Evolutionary conservation across 306 rosid species (phyloP).

Genomic region (Glycyrrhiza uralensis): DNA sequence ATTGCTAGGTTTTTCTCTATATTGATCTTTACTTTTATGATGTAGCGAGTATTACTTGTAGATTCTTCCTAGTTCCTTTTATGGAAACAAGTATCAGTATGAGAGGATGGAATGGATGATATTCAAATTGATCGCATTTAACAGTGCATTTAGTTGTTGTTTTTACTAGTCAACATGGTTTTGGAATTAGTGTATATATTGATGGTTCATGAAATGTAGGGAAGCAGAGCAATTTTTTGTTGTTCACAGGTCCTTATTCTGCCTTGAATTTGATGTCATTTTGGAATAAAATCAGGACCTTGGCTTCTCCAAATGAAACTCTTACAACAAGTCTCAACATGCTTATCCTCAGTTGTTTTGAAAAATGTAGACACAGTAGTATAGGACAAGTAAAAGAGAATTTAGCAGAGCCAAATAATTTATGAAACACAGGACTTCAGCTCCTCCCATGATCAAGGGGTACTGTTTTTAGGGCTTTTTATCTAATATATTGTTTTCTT

Average conservation of each 20-base stretch:
- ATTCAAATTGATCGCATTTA: background rate
- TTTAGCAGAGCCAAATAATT: background rate
- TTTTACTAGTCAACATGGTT: background rate
- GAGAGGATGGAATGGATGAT: background rate
- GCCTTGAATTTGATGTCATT: background rate
- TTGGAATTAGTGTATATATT: background rate
- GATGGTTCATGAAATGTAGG: background rate
- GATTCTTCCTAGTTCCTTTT: background rate
- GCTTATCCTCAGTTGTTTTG: background rate
- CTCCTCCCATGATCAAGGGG: background rate
- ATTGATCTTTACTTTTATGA: constrained; percentile 20
- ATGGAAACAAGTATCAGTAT: background rate
- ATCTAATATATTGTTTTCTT: background rate
- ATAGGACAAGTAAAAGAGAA: background rate
- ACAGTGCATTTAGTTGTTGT: background rate
- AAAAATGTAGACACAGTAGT: background rate
- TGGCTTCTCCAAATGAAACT: background rate
- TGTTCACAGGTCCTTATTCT: constrained; percentile 2
- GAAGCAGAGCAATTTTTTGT: background rate
- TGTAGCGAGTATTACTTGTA: constrained; percentile 8
- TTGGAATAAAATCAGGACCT: background rate
- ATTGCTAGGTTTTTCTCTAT: constrained; percentile 50
- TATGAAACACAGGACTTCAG: background rate
- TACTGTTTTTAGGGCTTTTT: background rate
- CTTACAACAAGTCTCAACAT: background rate